Base-by-base conservation (phyloP, 208 protist genomes). In the Sergeia podlipaevii region DNA sequence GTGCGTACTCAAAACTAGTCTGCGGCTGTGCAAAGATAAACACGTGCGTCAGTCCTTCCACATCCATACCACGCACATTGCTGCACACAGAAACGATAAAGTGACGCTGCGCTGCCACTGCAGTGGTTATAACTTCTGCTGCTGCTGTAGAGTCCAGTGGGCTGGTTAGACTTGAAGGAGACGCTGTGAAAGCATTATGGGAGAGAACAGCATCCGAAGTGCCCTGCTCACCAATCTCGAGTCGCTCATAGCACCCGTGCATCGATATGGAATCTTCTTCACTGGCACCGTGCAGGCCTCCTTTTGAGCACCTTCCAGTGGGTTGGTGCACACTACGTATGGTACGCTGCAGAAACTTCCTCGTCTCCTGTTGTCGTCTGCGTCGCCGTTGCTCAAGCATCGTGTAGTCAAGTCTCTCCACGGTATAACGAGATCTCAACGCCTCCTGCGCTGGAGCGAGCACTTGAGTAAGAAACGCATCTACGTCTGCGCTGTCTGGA, bases 41-140 rank as follows among this genome's bases (percentile, higher is more conserved):
- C 3, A 92, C 85, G 65, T 92, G 81, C 11, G 84, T 89, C 23
- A 95, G 71, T 7, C 65, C 57, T 1, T 56, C 56, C 18, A 95
- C 48, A 59, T 95, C 81, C 26, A 95, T 48, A 8, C 88, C 88
- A 15, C 84, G 84, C 21, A 95, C 77, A 42, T 48, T 74, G 43
- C 50, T 67, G 46, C 66, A 67, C 33, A 23, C 45, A 53, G 52
- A 74, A 24, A 89, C 34, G 43, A 80, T 60, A 56, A 87, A 82
- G 17, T 37, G 67, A 0, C 68, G 67, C 4, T 44, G 52, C n/a
- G 23, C 11, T 7, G 26, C 0, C 18, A 11, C 23, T 42, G 56
- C 1, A 18, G 23, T n/a, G 32, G n/a, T n/a, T n/a, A n/a, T n/a
- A n/a, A n/a, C n/a, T n/a, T n/a, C n/a, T n/a, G n/a, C n/a, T n/a